Conservation (phyloP, 2,329 filamentous ascomycete species). For the Fusarium sp. region DNA sequence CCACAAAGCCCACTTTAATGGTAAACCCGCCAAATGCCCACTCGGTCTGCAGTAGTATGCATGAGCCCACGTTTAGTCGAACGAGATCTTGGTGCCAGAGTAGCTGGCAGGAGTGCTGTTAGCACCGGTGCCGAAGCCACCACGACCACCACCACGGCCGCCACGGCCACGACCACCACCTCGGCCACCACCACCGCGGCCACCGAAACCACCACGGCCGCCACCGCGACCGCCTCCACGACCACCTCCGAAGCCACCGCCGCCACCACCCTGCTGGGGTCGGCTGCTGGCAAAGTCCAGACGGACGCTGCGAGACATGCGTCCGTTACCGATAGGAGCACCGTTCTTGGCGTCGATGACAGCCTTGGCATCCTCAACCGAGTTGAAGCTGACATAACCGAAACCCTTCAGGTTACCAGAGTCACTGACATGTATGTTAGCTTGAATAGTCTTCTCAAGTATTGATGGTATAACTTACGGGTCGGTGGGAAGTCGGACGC, state of each 20-base stretch:
- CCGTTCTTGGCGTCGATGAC: slow-evolving; percentile 76
- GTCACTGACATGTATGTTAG: slow-evolving; percentile 60
- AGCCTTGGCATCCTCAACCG: slow-evolving; percentile 80
- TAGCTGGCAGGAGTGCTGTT: slow-evolving; percentile 46
- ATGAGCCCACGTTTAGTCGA: slow-evolving; percentile 57
- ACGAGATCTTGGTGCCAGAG: slow-evolving; percentile 80
- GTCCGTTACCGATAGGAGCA: slow-evolving; percentile 65
- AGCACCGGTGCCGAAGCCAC: slow-evolving; percentile 34
- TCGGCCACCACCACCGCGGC: slow-evolving; percentile 56
- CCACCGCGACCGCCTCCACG: slow-evolving; percentile 54
- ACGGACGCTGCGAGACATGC: slow-evolving; percentile 76
- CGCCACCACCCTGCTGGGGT: slow-evolving; percentile 63
- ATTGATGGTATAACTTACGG: slow-evolving; percentile 57
- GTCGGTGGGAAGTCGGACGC: slow-evolving; percentile 88
- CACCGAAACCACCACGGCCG: slow-evolving; percentile 55
- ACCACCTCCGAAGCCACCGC: slow-evolving; percentile 58
- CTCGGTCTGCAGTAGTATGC: slow-evolving; percentile 48
- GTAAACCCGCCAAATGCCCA: slow-evolving; percentile 54
- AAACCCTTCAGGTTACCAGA: slow-evolving; percentile 88
- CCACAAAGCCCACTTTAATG: slow-evolving; percentile 58
- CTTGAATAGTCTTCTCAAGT: background rate
- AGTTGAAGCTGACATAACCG: slow-evolving; percentile 85
- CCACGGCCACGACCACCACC: slow-evolving; percentile 56
- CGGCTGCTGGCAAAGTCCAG: slow-evolving; percentile 82
- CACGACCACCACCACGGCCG: slow-evolving; percentile 38